These are phyloP conservation scores for Dillenia turbinata DNA, from an alignment of 164 flowering plant species.

Conservation along the genomic window DNA sequence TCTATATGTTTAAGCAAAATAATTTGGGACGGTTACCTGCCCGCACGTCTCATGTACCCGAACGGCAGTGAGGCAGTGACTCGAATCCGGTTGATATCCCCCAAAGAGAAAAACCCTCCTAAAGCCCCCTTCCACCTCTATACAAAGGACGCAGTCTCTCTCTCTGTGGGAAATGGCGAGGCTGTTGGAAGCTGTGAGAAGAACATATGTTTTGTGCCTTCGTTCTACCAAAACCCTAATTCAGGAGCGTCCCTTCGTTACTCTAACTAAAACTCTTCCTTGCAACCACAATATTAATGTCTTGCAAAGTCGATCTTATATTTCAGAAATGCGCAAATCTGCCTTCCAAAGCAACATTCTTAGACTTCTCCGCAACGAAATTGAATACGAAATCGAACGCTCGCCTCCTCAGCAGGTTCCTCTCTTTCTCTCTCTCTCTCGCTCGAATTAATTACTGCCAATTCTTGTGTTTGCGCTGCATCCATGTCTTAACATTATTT, in stretches of 20 bases:
- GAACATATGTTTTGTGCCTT: not conserved
- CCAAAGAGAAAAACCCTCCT: no score
- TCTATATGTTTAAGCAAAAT: no score
- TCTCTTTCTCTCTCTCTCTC: no score
- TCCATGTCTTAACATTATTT: not conserved
- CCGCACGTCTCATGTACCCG: no score
- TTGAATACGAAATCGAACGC: conserved; percentile 44
- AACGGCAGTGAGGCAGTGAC: no score
- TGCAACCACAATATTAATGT: no score
- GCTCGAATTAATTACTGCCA: no score
- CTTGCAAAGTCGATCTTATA: conserved; percentile 9
- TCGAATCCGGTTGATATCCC: no score
- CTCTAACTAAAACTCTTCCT: no score
- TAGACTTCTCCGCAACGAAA: conserved; percentile 48
- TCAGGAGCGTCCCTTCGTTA: conserved; percentile 1
- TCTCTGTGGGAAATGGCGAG: conserved; percentile 16
- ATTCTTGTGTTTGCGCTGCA: no score
- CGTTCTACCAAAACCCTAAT: not conserved
- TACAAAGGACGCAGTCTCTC: not conserved
- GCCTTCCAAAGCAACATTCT: conserved; percentile 42
- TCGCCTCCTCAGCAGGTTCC: conserved; percentile 37
- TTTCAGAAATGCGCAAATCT: conserved; percentile 38
- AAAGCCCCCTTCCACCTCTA: not conserved
- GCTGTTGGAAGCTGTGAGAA: conserved; percentile 16
- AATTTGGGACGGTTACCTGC: no score